phyloP scores from a whole-genome alignment of 1,284 basidiomycete genomes.

The Melanopsichium pennsylvanicum region DNA sequence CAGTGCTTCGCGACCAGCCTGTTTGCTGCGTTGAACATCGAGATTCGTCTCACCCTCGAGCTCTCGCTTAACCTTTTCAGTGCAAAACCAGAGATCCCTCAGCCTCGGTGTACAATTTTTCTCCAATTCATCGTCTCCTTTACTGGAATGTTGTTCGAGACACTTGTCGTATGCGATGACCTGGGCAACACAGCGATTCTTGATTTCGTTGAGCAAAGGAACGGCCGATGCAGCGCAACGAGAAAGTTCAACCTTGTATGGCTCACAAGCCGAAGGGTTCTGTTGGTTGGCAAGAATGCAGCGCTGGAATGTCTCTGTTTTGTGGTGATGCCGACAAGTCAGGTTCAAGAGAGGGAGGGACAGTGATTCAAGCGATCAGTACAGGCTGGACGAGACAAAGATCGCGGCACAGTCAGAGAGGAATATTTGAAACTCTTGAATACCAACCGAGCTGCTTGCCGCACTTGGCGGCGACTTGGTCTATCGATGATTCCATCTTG shows the following conservation, averaged over 20 bases:
- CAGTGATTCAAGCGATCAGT: no score
- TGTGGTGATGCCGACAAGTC: no score
- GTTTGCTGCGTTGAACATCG: conserved; percentile 13
- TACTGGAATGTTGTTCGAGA: conserved; percentile 33
- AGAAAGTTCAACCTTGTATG: conserved; percentile 47
- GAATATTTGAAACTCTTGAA: neutral
- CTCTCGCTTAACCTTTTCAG: conserved; percentile 56
- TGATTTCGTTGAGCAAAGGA: conserved; percentile 57
- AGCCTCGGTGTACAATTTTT: conserved; percentile 54
- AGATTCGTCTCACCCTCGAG: conserved; percentile 22
- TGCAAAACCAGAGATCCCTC: conserved; percentile 55
- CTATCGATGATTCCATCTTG: conserved; percentile 49
- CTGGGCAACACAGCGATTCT: conserved; percentile 49
- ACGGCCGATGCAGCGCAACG: conserved; percentile 58
- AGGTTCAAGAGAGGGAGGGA: no score
- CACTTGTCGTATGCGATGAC: conserved; percentile 60
- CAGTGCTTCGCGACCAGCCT: conserved; percentile 23
- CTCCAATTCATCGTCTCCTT: conserved; percentile 53
- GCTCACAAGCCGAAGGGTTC: conserved; percentile 45
- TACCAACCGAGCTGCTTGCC: conserved; percentile 50
- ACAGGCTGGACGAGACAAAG: no score
- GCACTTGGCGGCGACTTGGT: conserved; percentile 51
- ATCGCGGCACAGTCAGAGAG: no score
- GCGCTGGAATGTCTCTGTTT: conserved; percentile 53
- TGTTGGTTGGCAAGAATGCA: conserved; percentile 59